phyloP scores from a whole-genome alignment of 768 basidiomycete species.

The Epithele typhae region DNA sequence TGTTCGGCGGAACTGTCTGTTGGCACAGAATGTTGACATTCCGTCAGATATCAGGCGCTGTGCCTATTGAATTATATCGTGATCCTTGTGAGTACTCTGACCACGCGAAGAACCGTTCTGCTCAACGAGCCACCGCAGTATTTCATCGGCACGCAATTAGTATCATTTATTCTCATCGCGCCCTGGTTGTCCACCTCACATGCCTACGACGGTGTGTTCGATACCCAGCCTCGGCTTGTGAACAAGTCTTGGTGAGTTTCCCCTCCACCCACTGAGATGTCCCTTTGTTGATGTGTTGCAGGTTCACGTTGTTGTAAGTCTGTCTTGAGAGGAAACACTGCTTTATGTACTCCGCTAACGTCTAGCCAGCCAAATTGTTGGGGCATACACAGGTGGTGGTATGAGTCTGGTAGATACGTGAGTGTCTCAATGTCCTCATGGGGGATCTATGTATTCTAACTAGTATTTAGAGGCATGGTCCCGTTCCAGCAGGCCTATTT shows the following conservation, averaged over 20 bases:
- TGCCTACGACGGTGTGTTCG: conserved; percentile 46
- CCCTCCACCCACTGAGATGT: background rate
- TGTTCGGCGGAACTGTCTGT: background rate
- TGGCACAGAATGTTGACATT: background rate
- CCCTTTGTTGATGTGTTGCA: background rate
- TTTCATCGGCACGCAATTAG: conserved; percentile 52
- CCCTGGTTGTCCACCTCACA: conserved; percentile 51
- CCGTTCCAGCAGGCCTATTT: conserved; percentile 65
- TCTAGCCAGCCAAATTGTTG: conserved; percentile 17
- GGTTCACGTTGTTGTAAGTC: conserved; percentile 14
- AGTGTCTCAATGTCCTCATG: conserved; percentile 11
- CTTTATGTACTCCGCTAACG: background rate
- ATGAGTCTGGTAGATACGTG: conserved; percentile 61
- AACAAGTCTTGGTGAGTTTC: conserved; percentile 51
- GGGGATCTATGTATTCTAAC: no score
- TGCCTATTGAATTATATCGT: conserved; percentile 46
- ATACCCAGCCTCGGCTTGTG: conserved; percentile 45
- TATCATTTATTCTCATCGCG: conserved; percentile 52
- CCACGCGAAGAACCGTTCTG: background rate
- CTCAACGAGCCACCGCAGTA: conserved; percentile 45
- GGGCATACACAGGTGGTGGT: conserved; percentile 65
- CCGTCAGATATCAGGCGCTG: conserved; percentile 40
- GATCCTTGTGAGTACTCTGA: conserved; percentile 34
- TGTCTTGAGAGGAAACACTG: background rate
- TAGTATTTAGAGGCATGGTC: conserved; percentile 50